A percentile compares a stretch with the other conserved stretches of the same genome.
Evolutionary conservation across 768 basidiomycete genomes (phyloP).

Genomic region (Crucibulum laeve): DNA sequence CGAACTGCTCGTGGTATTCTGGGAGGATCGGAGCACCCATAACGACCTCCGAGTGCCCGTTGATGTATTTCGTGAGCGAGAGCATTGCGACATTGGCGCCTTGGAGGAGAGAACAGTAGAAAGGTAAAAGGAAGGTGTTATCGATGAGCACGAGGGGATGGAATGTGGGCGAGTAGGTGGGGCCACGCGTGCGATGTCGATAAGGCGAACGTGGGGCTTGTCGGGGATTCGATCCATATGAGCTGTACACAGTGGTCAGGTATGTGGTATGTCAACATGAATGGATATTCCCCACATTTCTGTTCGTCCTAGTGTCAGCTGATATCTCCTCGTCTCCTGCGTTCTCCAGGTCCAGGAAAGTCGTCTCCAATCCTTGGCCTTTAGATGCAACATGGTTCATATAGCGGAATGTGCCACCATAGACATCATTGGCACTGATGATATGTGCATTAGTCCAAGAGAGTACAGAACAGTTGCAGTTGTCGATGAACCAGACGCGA

Average conservation of each 20-base stretch:
- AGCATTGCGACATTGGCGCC: constrained; percentile 87
- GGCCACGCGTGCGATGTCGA: constrained; percentile 73
- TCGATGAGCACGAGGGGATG: constrained; percentile 83
- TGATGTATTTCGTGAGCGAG: constrained; percentile 85
- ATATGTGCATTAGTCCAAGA: constrained; percentile 72
- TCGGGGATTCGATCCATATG: constrained; percentile 93
- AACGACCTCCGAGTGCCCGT: constrained; percentile 91
- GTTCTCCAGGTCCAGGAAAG: constrained; percentile 86
- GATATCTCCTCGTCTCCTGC: constrained; percentile 60
- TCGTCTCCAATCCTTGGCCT: constrained; percentile 63
- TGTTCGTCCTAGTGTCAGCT: constrained; percentile 67
- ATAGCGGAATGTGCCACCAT: constrained; percentile 91
- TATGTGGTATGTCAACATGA: neutral
- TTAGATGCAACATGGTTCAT: constrained; percentile 59
- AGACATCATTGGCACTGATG: constrained; percentile 87
- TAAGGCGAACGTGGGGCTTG: constrained; percentile 91
- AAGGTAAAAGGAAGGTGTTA: constrained; percentile 93
- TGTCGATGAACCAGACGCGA: constrained; percentile 81
- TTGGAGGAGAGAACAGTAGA: constrained; percentile 80
- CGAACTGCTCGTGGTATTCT: constrained; percentile 40
- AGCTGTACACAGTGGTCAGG: constrained; percentile 42
- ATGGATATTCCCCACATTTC: constrained; percentile 53
- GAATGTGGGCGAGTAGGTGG: constrained; percentile 56
- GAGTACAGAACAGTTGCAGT: constrained; percentile 81
- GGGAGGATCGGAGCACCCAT: constrained; percentile 83